A percentile compares a stretch with the other conserved stretches of the same genome.
These are phyloP conservation scores for Clavariopsis aquatica DNA, from an alignment of 495 filamentous ascomycete species.

Conservation along the genomic window DNA sequence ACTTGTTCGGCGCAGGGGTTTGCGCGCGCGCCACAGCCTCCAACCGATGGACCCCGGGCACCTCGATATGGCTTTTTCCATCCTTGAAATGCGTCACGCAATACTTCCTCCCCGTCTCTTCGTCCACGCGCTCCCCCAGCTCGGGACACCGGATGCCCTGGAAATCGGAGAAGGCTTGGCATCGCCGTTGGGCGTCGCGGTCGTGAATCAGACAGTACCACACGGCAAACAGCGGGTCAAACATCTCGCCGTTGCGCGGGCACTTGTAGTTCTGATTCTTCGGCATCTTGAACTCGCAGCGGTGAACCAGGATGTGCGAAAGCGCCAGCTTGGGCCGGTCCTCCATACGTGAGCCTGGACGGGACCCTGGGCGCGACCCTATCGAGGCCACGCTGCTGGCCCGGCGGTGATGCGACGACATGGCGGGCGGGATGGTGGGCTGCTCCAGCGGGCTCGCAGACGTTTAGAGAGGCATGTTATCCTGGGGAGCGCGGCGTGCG, in stretches of 20 bases:
- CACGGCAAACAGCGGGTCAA: neutral
- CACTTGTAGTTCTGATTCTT: slow-evolving; percentile 15
- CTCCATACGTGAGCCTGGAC: neutral
- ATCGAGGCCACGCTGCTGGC: neutral
- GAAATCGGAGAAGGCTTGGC: slow-evolving; percentile 11
- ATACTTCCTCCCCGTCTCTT: neutral
- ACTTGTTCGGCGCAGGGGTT: neutral
- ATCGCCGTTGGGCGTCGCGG: neutral
- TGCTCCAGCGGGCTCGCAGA: neutral
- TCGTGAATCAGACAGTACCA: slow-evolving; percentile 23
- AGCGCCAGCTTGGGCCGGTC: neutral
- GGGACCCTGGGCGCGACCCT: neutral
- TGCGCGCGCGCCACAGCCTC: neutral
- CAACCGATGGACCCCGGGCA: neutral
- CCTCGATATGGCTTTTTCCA: neutral
- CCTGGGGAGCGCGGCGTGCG: neutral
- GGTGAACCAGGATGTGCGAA: neutral
- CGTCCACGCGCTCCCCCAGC: neutral
- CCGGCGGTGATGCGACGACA: neutral
- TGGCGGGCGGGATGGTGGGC: neutral
- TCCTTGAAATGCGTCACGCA: slow-evolving; percentile 7
- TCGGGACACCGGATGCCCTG: slow-evolving; percentile 12
- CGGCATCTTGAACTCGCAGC: slow-evolving; percentile 15
- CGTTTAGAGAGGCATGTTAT: neutral
- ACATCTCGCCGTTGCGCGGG: slow-evolving; percentile 12